Evolutionary conservation across 108 stramenopile genomes (phyloP), one percentile per base, ranked within the genome.

Genomic region (Cyclotella sp.): DNA sequence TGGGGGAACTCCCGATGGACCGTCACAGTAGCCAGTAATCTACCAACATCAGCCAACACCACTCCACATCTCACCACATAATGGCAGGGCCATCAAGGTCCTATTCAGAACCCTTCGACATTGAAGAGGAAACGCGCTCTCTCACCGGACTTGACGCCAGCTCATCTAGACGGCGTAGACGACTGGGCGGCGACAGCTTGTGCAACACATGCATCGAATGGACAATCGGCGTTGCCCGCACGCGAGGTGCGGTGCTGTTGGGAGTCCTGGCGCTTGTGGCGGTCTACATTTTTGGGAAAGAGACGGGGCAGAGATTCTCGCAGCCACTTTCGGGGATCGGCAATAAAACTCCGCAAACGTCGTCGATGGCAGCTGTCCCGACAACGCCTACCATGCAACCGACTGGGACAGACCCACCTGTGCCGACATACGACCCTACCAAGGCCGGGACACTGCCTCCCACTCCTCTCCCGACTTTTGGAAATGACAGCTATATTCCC

Each of bases 401-500:
- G n/a, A 55, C 55, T 9, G 55, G 60, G 13, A 61, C 60, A 3
- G 60, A 61, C 34, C 63, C 63, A 1, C 41, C 63, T 9, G 63
- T 64, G 1, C 63, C 63, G 44, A 64, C 63, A 9, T 64, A 64
- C 21, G 43, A 64, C 14, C 63, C 63, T 42, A 64, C 63, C 1
- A 45, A 64, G 13, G 9, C 42, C 9, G 63, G 63, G 14, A 64
- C 63, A 22, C 44, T 22, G 18, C 9, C 63, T 13, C 63, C 47
- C 21, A 51, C 67, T 15, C 15, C 67, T 11, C 51, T 12, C 0
- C 51, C 63, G 39, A 34, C 51, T 11, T 53, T 8, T 18, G 51
- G 51, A 2, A 43, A 68, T 53, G 51, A 53, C 18, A 53, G 10
- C 67, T 68, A 22, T 19, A n/a, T 53, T 2, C 51, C 51, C 34